Evolutionary conservation across 1,139 yeast genomes (phyloP).

Genomic region (Scheffersomyces titani): DNA sequence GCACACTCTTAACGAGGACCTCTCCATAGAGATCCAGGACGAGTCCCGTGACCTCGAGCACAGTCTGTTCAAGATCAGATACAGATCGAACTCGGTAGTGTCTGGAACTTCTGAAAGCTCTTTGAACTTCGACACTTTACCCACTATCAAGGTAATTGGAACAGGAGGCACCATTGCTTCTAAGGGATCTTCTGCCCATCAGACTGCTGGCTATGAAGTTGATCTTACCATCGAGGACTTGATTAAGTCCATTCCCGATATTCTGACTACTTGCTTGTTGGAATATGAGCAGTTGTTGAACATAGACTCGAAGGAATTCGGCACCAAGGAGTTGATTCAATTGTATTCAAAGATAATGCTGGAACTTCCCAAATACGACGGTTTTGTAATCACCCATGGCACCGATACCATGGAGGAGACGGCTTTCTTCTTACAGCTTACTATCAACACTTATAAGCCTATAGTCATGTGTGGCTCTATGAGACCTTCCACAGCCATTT

Average conservation of each 20-base stretch:
- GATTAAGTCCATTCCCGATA: conserved; percentile 59
- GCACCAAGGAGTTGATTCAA: conserved; percentile 37
- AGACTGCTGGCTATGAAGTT: conserved; percentile 69
- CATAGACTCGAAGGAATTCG: conserved; percentile 64
- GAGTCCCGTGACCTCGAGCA: conserved; percentile 18
- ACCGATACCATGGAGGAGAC: conserved; percentile 76
- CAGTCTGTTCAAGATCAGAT: conserved; percentile 23
- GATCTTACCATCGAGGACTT: conserved; percentile 67
- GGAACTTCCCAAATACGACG: conserved; percentile 49
- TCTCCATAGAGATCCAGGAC: conserved; percentile 16
- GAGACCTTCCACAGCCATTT: conserved; percentile 71
- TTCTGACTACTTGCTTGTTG: conserved; percentile 56
- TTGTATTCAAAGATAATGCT: conserved; percentile 44
- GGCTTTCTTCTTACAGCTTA: conserved; percentile 63
- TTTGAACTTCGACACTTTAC: conserved; percentile 20
- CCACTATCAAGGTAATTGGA: conserved; percentile 59
- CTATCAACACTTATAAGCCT: conserved; percentile 58
- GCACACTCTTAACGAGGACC: neutral
- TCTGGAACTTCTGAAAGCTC: conserved; percentile 17
- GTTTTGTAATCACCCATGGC: conserved; percentile 70
- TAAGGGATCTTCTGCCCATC: conserved; percentile 54
- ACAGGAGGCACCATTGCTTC: conserved; percentile 79
- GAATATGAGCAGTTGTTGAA: conserved; percentile 68
- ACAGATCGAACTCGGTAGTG: conserved; percentile 19
- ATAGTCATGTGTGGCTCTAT: conserved; percentile 71